phyloP scores from a whole-genome alignment of 208 protist species.

The Tritrichomonas foetus region DNA sequence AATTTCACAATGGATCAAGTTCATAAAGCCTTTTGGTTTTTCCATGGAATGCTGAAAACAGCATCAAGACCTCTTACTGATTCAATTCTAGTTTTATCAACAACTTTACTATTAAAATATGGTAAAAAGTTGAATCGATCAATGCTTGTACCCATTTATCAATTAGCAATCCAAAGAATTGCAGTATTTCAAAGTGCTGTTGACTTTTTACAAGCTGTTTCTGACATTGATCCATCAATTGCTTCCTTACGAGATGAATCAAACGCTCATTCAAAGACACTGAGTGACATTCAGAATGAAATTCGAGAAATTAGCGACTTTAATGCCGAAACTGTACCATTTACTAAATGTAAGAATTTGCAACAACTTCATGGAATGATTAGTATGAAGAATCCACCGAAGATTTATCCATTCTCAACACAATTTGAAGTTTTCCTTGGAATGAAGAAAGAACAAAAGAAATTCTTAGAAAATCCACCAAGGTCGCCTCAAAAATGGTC shows the following conservation, averaged over 20 bases:
- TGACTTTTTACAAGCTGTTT: too few species aligned
- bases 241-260: too few species aligned
- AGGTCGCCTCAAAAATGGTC: too few species aligned
- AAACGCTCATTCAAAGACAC: too few species aligned
- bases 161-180: too few species aligned
- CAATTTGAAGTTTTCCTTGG: background rate
- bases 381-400: background rate
- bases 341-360: background rate
- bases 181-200: too few species aligned
- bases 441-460: background rate
- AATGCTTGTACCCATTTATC: too few species aligned
- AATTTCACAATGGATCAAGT: background rate
- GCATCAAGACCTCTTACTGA: background rate
- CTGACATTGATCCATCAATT: too few species aligned
- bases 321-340: too few species aligned
- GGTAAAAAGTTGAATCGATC: background rate
- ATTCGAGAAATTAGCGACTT: too few species aligned
- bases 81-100: background rate
- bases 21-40: background rate
- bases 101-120: background rate
- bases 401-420: constrained; percentile 9
- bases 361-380: background rate
- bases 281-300: too few species aligned
- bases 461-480: too few species aligned
- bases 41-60: background rate